These are phyloP conservation scores for Naganishia vishniacii DNA, from an alignment of 768 basidiomycete species.

Conservation along the genomic window DNA sequence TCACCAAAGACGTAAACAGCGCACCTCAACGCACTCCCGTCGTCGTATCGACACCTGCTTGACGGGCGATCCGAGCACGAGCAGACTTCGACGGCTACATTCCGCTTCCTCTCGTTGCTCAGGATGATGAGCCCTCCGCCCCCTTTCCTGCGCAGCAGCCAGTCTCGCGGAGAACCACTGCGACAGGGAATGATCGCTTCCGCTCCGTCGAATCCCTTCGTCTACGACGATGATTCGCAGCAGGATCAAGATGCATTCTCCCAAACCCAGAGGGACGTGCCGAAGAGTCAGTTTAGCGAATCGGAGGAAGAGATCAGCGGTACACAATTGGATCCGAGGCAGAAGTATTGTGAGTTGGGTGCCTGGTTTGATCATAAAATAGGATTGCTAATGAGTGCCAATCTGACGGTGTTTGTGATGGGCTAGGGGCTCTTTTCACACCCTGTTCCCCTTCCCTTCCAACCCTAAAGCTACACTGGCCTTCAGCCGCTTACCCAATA, in stretches of 20 bases:
- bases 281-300: slow-evolving; percentile 13
- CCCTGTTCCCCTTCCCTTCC: slow-evolving; percentile 38
- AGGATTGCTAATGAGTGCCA: slow-evolving; percentile 10
- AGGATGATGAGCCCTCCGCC: slow-evolving; percentile 14
- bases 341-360: slow-evolving; percentile 44
- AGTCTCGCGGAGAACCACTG: background rate
- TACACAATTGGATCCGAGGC: slow-evolving; percentile 37
- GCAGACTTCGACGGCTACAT: background rate
- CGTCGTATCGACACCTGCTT: too few relatives aligned
- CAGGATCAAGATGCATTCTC: slow-evolving; percentile 16
- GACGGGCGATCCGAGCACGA: background rate
- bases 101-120: background rate
- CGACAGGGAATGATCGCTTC: background rate
- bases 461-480: slow-evolving; percentile 45
- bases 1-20: too few relatives aligned
- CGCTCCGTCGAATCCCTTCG: slow-evolving; percentile 9
- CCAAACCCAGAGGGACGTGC: slow-evolving; percentile 14
- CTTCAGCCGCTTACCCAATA: slow-evolving; percentile 19
- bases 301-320: slow-evolving; percentile 13
- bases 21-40: too few relatives aligned
- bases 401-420: background rate
- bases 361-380: background rate
- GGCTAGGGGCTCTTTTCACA: slow-evolving; percentile 46
- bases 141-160: slow-evolving; percentile 5
- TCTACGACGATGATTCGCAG: slow-evolving; percentile 15